phyloP scores from a whole-genome alignment of 2,329 filamentous ascomycete species.

The Pestalotiopsis sp. region DNA sequence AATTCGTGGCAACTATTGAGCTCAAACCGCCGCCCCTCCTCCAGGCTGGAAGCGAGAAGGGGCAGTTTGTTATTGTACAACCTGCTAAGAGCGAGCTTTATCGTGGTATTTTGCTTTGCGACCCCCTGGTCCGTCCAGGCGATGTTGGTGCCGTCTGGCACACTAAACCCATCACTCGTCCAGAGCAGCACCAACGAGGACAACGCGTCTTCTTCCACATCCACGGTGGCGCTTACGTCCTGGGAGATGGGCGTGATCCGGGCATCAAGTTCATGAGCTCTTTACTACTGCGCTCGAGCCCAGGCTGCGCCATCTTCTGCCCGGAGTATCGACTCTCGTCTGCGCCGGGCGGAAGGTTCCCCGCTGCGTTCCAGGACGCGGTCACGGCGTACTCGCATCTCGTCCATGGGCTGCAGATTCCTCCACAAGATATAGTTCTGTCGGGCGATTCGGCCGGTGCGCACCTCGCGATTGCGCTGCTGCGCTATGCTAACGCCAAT shows the following conservation, averaged over 20 bases:
- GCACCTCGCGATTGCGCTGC: constrained; percentile 31
- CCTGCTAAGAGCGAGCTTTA: background rate
- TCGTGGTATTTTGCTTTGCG: constrained; percentile 7
- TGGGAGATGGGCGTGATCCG: constrained; percentile 32
- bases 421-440: constrained; percentile 30
- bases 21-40: constrained; percentile 12
- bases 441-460: constrained; percentile 37
- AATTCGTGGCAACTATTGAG: constrained; percentile 14
- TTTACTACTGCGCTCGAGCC: constrained; percentile 25
- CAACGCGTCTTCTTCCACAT: constrained; percentile 28
- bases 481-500: constrained; percentile 33
- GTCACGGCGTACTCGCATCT: constrained; percentile 33
- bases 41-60: constrained; percentile 9
- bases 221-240: constrained; percentile 35
- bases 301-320: constrained; percentile 27
- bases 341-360: constrained; percentile 26
- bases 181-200: constrained; percentile 1
- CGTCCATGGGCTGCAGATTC: constrained; percentile 24
- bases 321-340: constrained; percentile 36
- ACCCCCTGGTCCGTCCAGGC: constrained; percentile 4
- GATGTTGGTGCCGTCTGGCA: constrained; percentile 12
- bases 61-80: background rate
- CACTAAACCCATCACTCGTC: constrained; percentile 7
- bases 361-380: constrained; percentile 34
- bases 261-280: constrained; percentile 30